Evolutionary conservation across 2,329 filamentous ascomycete genomes (phyloP).

Genomic region (Alternaria sp.): DNA sequence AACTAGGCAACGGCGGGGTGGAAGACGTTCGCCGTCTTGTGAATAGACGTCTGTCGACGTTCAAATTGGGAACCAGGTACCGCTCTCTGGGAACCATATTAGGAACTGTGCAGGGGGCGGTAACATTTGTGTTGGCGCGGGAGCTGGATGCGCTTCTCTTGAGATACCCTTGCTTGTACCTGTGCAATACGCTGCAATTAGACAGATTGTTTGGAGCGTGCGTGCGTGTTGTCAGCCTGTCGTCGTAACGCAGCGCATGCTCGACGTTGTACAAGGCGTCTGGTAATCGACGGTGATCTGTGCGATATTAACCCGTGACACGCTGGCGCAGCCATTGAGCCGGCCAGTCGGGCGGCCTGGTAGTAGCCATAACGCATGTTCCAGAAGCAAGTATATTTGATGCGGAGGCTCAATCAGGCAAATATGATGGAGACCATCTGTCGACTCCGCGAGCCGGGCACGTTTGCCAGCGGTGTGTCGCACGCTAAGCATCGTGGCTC

Average conservation of each 20-base stretch:
- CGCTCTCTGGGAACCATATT: neutral
- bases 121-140: slow-evolving; percentile 6
- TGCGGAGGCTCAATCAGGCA: neutral
- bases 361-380: slow-evolving; percentile 2
- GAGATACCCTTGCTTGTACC: slow-evolving; percentile 39
- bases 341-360: slow-evolving; percentile 10
- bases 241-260: slow-evolving; percentile 31
- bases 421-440: neutral
- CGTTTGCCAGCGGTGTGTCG: slow-evolving; percentile 28
- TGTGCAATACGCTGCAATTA: slow-evolving; percentile 14
- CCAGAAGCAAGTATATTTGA: slow-evolving; percentile 16
- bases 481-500: slow-evolving; percentile 17
- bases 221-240: slow-evolving; percentile 19
- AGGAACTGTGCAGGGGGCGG: neutral
- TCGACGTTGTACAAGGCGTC: slow-evolving; percentile 26
- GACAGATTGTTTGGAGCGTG: slow-evolving; percentile 19
- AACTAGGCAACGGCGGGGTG: slow-evolving; percentile 6
- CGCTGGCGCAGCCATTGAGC: slow-evolving; percentile 14
- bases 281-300: slow-evolving; percentile 12
- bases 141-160: slow-evolving; percentile 19
- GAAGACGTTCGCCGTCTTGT: neutral
- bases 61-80: neutral
- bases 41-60: neutral
- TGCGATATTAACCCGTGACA: slow-evolving; percentile 22
- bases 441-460: slow-evolving; percentile 15